Base-by-base conservation (phyloP, 805 yeast species). In the Lachancea nothofagi region DNA sequence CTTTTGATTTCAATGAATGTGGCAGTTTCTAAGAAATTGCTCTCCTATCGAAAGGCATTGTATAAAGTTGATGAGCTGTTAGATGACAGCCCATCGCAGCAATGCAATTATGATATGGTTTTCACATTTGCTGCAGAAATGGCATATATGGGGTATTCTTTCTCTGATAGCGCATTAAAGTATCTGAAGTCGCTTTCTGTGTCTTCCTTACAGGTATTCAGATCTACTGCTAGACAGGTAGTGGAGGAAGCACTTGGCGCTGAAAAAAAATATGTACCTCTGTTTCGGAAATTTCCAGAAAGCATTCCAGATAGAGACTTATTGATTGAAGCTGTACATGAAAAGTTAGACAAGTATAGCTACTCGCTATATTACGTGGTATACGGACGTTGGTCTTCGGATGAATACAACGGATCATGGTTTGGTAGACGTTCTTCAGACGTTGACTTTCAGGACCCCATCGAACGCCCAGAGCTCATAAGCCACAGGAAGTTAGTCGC, bases 281-380 rank as follows among this genome's bases (percentile, higher is more conserved):
- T 36, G 14, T 36, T 36, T 29, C 40, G 40, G 18, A 17, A 36
- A 27, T 36, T 36, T 22, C 40, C 40, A 19, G 40, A 36, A 14
- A 20, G 27, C 15, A 29, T 36, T 28, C 40, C 40, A 17, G 33
- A 36, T 24, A 27, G 33, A 9, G n/a, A 12, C 29, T 4, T 10
- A 12, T 14, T 36, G 4, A 19, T 36, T 15, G 25, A 19, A 9
- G 27, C 27, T 27, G 28, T 27, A n/a, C 20, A 19, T 21, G 33
- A 29, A 20, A 27, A 18, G 12, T 17, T 36, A 4, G 33, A 20
- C n/a, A 33, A 18, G 13, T 15, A 27, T 15, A 14, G 33, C 18
- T 18, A 27, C 24, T 12, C 28, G 18, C 26, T 36, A 8, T 19
- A 14, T 29, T 36, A 27, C 33, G 27, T 5, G 23, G 24, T 36